Evolutionary conservation across 768 basidiomycete genomes (phyloP), one percentile per base, ranked within the genome.

Genomic region (Pleurotus salmoneostramineus): DNA sequence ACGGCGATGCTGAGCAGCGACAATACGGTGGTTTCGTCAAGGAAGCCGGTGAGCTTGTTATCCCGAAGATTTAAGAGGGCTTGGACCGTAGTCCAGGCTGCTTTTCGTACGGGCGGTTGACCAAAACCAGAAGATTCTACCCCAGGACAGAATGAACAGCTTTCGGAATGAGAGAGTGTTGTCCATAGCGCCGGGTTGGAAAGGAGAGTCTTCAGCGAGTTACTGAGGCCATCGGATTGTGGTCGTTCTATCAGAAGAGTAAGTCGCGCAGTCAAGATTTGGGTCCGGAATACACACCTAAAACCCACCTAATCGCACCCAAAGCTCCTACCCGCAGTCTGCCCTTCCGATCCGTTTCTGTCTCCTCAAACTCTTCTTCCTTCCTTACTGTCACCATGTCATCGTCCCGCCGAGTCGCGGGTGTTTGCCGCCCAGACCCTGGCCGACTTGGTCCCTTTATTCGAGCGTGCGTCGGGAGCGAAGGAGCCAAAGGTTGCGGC

Each of bases 31-130:
- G n/a, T n/a, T n/a, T n/a, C n/a, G n/a, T n/a, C n/a, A n/a, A n/a
- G n/a, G n/a, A n/a, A n/a, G n/a, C 15, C 67, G 65, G 46, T 75
- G 49, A 12, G 63, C 61, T 15, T 65, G 66, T 70, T 56, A 15
- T 17, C 56, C 27, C 10, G 43, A 50, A 35, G 32, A 54, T 68
- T 69, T n/a, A 83, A 64, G 15, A 85, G 63, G 6, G 70, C 67
- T 56, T 76, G 78, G 8, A 89, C 65, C 6, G 86, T 62, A 3
- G 66, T 64, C 88, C 94, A 96, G 0, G 84, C 83, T 8, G 86
- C 78, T 66, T 85, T 81, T 14, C 94, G 81, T 33, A 93, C 87
- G 42, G 76, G 78, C 2, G 92, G 89, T 63, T 94, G 91, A 2
- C 69, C 76, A 35, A 72, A 75, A 1, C 91, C 91, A 60, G 89